These are phyloP conservation scores for Parmelia sp. DNA, from an alignment of 495 filamentous ascomycete species.

Conservation along the genomic window DNA sequence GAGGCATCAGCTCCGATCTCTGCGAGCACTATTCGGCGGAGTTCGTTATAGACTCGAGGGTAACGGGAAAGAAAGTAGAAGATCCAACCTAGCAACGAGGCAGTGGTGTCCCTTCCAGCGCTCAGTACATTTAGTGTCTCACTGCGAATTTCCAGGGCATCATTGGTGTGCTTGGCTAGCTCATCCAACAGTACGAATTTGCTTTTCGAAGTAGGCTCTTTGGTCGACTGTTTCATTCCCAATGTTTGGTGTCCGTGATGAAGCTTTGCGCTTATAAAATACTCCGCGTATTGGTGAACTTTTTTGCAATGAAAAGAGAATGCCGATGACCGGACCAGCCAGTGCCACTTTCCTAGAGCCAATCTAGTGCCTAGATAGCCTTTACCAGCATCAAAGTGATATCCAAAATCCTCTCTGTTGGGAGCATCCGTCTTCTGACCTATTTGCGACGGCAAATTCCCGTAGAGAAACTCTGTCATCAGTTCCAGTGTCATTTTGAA, in stretches of 20 bases:
- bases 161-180: slow-evolving; percentile 6
- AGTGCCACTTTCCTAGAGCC: slow-evolving; percentile 13
- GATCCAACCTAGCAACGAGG: slow-evolving; percentile 48
- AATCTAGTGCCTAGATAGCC: neutral
- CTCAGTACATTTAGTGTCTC: slow-evolving; percentile 42
- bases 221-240: no score
- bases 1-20: slow-evolving; percentile 18
- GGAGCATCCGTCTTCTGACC: slow-evolving; percentile 3
- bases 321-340: neutral
- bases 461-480: slow-evolving; percentile 61
- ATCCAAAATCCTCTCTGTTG: neutral
- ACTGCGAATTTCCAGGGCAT: slow-evolving; percentile 6
- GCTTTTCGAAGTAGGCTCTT: neutral
- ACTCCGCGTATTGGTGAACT: slow-evolving; percentile 14
- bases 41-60: slow-evolving; percentile 41
- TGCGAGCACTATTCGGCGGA: slow-evolving; percentile 36
- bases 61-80: slow-evolving; percentile 56
- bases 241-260: neutral
- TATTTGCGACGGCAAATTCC: slow-evolving; percentile 30
- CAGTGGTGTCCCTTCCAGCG: slow-evolving; percentile 58
- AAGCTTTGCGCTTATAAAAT: slow-evolving; percentile 6
- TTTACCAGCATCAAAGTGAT: slow-evolving; percentile 11
- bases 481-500: slow-evolving; percentile 59
- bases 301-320: slow-evolving; percentile 8
- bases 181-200: slow-evolving; percentile 15